phyloP scores from a whole-genome alignment of 441 rosid genomes.

The Sinapis alba region DNA sequence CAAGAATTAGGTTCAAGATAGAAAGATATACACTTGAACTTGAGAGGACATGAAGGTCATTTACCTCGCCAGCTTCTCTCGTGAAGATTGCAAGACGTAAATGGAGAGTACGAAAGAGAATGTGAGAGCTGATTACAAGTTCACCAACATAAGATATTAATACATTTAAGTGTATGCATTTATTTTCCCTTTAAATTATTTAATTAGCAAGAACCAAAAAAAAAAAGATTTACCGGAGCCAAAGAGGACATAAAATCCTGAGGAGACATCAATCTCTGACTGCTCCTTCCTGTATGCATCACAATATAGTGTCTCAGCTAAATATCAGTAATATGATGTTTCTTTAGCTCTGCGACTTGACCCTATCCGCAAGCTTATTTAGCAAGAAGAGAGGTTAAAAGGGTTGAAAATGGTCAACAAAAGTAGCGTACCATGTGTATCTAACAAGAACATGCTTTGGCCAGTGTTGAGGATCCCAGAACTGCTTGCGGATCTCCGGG shows the following conservation, averaged over 20 bases:
- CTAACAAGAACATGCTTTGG: slow-evolving; percentile 86
- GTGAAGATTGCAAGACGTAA: slow-evolving; percentile 85
- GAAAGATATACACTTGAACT: slow-evolving; percentile 13
- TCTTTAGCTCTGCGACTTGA: background rate
- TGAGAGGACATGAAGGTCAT: slow-evolving; percentile 31
- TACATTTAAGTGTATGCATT: background rate
- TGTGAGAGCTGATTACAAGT: slow-evolving; percentile 61
- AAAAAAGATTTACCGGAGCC: slow-evolving; percentile 72
- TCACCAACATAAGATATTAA: background rate
- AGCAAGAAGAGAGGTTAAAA: slow-evolving; percentile 9
- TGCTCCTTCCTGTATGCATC: slow-evolving; percentile 75
- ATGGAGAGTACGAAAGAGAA: slow-evolving; percentile 83
- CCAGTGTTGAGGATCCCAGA: slow-evolving; percentile 91
- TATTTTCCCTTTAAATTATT: background rate
- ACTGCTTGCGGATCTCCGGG: slow-evolving; percentile 65
- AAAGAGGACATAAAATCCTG: slow-evolving; percentile 90
- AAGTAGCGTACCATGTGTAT: slow-evolving; percentile 76
- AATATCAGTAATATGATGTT: slow-evolving; percentile 11
- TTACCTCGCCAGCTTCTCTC: slow-evolving; percentile 80
- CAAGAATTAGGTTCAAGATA: background rate
- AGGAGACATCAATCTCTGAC: slow-evolving; percentile 87
- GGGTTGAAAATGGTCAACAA: no score
- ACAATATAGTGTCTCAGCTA: slow-evolving; percentile 10
- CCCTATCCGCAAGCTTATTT: background rate
- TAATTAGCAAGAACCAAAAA: background rate